phyloP scores from a whole-genome alignment of 2,329 filamentous ascomycete genomes.

The Rhexocercosporidium sp. region DNA sequence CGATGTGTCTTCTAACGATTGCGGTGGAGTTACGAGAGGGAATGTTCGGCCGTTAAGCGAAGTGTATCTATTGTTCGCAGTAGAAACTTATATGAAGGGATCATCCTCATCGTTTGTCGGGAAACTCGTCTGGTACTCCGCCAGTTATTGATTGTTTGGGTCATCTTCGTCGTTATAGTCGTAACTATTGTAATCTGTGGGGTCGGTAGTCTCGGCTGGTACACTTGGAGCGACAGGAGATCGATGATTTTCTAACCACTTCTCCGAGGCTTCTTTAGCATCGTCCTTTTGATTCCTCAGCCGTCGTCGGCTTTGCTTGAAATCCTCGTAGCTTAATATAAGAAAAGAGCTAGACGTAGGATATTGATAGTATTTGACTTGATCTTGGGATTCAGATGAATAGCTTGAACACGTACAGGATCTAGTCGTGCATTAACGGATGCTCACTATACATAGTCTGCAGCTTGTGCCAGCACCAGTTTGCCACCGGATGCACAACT shows the following conservation, averaged over 20 bases:
- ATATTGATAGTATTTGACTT: slow-evolving; percentile 29
- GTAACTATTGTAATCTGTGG: not conserved
- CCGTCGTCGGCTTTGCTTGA: slow-evolving; percentile 24
- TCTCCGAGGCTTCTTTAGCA: slow-evolving; percentile 24
- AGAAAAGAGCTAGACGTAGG: slow-evolving; percentile 23
- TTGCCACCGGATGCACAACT: no score
- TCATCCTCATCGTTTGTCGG: not conserved
- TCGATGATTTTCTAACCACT: not conserved
- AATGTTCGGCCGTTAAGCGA: not conserved
- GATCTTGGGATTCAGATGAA: slow-evolving; percentile 22
- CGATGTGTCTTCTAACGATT: not conserved
- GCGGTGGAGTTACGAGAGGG: not conserved
- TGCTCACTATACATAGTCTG: no score
- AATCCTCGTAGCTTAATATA: slow-evolving; percentile 27
- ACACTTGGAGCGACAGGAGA: not conserved
- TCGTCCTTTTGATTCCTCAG: slow-evolving; percentile 30
- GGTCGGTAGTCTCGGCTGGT: not conserved
- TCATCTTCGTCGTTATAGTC: not conserved
- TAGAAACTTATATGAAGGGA: not conserved
- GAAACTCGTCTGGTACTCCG: not conserved
- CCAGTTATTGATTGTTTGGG: not conserved
- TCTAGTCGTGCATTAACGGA: no score
- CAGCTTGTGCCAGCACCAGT: no score
- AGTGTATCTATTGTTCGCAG: not conserved
- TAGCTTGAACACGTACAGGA: no score